Evolutionary conservation across 495 filamentous ascomycete genomes (phyloP).

Genomic region (Aspergillus steynii): DNA sequence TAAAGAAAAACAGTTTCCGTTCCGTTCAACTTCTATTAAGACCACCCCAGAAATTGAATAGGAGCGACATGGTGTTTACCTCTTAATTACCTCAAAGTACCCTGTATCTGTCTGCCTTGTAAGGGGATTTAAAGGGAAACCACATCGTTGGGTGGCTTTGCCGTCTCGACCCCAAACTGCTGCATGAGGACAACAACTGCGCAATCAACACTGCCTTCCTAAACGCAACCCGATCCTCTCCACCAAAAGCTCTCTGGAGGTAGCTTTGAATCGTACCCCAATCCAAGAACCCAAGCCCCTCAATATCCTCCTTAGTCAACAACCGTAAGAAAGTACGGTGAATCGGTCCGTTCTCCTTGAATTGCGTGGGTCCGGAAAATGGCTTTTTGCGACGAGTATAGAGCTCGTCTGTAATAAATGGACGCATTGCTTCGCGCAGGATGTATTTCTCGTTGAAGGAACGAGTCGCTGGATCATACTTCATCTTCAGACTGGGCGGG

Average conservation of each 20-base stretch:
- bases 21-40: neutral
- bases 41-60: too few species aligned
- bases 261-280: slow-evolving; percentile 13
- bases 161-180: slow-evolving; percentile 16
- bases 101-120: neutral
- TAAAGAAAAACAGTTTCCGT: neutral
- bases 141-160: neutral
- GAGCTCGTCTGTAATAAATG: slow-evolving; percentile 52
- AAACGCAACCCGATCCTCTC: slow-evolving; percentile 14
- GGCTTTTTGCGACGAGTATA: slow-evolving; percentile 48
- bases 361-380: slow-evolving; percentile 38
- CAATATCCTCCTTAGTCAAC: slow-evolving; percentile 40
- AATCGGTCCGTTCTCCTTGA: slow-evolving; percentile 33
- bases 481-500: slow-evolving; percentile 49
- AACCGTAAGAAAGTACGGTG: slow-evolving; percentile 32
- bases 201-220: slow-evolving; percentile 9
- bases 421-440: slow-evolving; percentile 47
- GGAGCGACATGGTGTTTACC: too few species aligned
- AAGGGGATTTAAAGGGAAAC: neutral
- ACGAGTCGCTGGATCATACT: slow-evolving; percentile 27
- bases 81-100: too few species aligned
- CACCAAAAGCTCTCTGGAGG: slow-evolving; percentile 34
- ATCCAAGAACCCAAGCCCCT: slow-evolving; percentile 43
- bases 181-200: slow-evolving; percentile 16
- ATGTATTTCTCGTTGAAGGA: slow-evolving; percentile 50